phyloP scores from a whole-genome alignment of 257 asterid species.

The Solanum raphanifolium region DNA sequence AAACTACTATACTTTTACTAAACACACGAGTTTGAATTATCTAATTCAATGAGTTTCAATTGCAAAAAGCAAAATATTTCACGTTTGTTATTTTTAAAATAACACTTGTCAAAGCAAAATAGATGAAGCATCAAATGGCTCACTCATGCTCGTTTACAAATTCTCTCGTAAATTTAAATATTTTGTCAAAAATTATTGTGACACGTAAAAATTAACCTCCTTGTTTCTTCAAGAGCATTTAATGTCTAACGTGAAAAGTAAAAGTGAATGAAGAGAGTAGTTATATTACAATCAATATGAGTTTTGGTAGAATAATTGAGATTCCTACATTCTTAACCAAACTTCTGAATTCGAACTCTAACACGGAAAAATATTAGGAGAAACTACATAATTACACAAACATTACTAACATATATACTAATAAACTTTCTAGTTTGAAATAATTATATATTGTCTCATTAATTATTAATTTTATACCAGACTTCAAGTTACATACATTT shows the following conservation, averaged over 20 bases:
- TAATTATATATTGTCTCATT: neutral
- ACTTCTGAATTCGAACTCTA: neutral
- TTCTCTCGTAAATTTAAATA: neutral
- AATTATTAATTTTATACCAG: neutral
- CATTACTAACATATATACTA: neutral
- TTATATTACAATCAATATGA: neutral
- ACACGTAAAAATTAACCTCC: neutral
- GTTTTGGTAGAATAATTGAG: neutral
- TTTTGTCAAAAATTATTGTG: neutral
- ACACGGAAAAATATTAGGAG: accelerated
- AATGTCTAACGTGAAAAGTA: neutral
- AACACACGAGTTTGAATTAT: neutral
- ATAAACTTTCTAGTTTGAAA: neutral
- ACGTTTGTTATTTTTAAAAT: neutral
- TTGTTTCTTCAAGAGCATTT: neutral
- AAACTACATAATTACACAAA: neutral
- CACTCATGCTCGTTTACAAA: neutral
- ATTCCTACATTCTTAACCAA: neutral
- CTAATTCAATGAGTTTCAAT: neutral
- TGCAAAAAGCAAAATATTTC: neutral
- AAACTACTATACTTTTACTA: neutral
- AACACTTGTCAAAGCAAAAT: neutral
- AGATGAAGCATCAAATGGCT: neutral
- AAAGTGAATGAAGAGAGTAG: neutral
- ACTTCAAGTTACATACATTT: neutral